Base-by-base conservation (phyloP, 2,329 filamentous ascomycete genomes). In the Bretziella fagacearum region DNA sequence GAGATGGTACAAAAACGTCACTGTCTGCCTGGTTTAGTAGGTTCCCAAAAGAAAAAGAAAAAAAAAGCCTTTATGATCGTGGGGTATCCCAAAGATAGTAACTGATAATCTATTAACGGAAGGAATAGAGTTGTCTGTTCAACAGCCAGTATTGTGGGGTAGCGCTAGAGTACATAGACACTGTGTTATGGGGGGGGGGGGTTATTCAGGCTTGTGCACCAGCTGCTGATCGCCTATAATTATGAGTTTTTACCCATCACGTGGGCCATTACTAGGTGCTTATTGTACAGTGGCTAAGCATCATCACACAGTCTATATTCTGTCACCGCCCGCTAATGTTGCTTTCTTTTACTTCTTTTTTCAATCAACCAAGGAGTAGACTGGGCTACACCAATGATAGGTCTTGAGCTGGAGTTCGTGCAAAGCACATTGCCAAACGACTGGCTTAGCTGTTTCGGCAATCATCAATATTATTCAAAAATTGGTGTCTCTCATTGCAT, bases 361-460 rank as follows among this genome's bases (percentile, higher is more conserved):
- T 39, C 35, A 39, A n/a, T n/a, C n/a, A n/a, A n/a, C n/a, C 35
- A 22, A 23, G 33, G 13, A 17, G 35, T n/a, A 8, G 11, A 30
- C n/a, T 30, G 2, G n/a, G n/a, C 35, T 39, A 39, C 35, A 20
- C 35, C 35, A 39, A 39, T 39, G 35, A 39, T 39, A 39, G 20
- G 35, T 39, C 35, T 39, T 20, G 17, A 18, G 17, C 15, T 39
- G 35, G 35, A 39, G 35, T 20, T 39, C 35, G 35, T 39, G 35
- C 35, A 39, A 39, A 39, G 18, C 35, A 22, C 18, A 20, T 11
- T 20, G 35, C 35, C 35, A 39, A n/a, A 39, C 20, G 35, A 39
- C 35, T 39, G 35, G 35, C 18, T 39, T n/a, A n/a, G n/a, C n/a
- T n/a, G n/a, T 20, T 39, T 39, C 35, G 7, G 23, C n/a, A 17